Percentiles rank a stretch among this genome's conserved stretches.
Conservation (phyloP, 2,329 filamentous ascomycete genomes). For the Fusarium coffeatum region DNA sequence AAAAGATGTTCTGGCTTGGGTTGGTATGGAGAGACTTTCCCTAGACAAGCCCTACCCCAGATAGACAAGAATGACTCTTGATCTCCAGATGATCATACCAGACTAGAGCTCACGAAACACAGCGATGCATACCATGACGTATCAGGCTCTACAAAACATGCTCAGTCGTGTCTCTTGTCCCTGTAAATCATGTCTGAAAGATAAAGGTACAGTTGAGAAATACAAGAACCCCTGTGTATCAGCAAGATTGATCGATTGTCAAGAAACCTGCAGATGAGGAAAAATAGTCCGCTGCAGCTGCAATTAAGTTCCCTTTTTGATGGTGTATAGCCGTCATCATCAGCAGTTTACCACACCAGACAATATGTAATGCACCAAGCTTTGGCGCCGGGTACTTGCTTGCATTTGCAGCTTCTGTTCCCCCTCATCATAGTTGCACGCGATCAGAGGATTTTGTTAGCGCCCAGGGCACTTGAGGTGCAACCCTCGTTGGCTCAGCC, state of each 20-base stretch:
- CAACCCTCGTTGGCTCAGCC: slow-evolving; percentile 24
- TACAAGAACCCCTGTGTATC: not conserved
- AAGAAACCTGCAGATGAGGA: not conserved
- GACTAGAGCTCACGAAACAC: slow-evolving; percentile 39
- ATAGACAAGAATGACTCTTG: not conserved
- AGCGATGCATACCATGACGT: slow-evolving; percentile 41
- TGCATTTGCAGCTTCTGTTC: slow-evolving; percentile 3
- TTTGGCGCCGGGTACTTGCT: slow-evolving; percentile 4
- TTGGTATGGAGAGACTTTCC: slow-evolving; percentile 20
- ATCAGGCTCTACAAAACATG: slow-evolving; percentile 23
- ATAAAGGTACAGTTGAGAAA: not conserved
- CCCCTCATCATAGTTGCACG: slow-evolving; percentile 27
- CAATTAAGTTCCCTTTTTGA: not conserved
- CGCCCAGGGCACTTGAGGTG: slow-evolving; percentile 23
- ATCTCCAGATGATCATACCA: slow-evolving; percentile 37
- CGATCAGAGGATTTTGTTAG: slow-evolving; percentile 37
- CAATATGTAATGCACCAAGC: not conserved
- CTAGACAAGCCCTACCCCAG: slow-evolving; percentile 13
- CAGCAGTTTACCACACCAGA: slow-evolving; percentile 5
- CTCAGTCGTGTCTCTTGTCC: slow-evolving; percentile 14
- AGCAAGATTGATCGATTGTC: not conserved
- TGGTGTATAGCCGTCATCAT: slow-evolving; percentile 20
- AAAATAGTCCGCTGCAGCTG: not conserved
- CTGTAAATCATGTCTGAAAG: slow-evolving; percentile 11
- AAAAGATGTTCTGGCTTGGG: not conserved